phyloP scores from a whole-genome alignment of 192 early-diverging fungal genomes.

The Chytriomyces hyalinus region DNA sequence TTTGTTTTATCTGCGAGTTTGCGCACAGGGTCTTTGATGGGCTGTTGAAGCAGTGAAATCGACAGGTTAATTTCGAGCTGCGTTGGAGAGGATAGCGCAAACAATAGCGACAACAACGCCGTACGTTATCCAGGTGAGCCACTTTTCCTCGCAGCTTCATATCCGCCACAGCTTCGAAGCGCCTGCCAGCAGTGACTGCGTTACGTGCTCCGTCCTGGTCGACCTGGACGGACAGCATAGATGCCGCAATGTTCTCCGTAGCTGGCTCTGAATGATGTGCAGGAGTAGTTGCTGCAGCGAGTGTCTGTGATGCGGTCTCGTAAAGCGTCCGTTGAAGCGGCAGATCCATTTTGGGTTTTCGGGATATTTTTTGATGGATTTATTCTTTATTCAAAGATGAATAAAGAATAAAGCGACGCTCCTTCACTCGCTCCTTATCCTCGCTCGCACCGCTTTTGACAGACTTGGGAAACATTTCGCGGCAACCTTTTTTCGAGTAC shows the following conservation, averaged over 20 bases:
- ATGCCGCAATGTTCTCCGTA: not conserved
- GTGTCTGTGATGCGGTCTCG: not conserved
- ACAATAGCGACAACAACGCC: too few species aligned
- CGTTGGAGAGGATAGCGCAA: too few species aligned
- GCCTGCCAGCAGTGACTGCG: not conserved
- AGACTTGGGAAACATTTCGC: too few species aligned
- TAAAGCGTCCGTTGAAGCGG: slow-evolving; percentile 4
- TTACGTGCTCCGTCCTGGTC: not conserved
- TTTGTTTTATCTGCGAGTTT: not conserved
- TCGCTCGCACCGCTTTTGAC: too few species aligned
- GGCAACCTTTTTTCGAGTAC: too few species aligned
- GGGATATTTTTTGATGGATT: too few species aligned
- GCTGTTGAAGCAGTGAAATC: not conserved
- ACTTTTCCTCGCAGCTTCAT: slow-evolving; percentile 61
- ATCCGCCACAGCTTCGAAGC: slow-evolving; percentile 15
- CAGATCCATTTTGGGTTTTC: not conserved
- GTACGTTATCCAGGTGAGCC: slow-evolving; percentile 56
- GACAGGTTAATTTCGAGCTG: too few species aligned
- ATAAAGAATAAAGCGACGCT: too few species aligned
- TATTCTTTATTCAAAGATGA: too few species aligned
- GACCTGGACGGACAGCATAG: not conserved
- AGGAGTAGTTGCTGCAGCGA: not conserved
- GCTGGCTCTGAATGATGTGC: not conserved
- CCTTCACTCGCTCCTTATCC: not conserved
- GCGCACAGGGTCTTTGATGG: slow-evolving; percentile 32